Base-by-base conservation (phyloP, 495 filamentous ascomycete species). In the Cryomyces minteri region DNA sequence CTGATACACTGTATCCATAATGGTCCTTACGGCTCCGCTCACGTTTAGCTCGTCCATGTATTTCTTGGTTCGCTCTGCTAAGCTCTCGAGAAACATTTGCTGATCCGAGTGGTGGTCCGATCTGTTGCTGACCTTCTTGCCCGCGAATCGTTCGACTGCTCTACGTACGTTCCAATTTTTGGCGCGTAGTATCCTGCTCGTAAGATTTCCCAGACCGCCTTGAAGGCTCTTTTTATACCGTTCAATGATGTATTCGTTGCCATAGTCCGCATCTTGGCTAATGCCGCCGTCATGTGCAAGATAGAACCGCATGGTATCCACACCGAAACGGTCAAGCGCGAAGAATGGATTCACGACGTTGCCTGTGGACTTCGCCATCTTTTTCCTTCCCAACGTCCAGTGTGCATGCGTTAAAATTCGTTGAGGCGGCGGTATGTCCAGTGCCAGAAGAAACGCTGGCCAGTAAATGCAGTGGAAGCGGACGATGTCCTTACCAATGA, bases 391-490 rank as follows among this genome's bases (percentile, higher is more conserved):
- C 59, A 98, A 76, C 2, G 88, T 90, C 90, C 90, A 98, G 58
- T 98, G 92, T 1, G 79, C 86, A 55, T 96, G 90, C 14, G 84
- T 82, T 0, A 96, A 69, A 18, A 96, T 71, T 44, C 77, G 75
- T 51, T 78, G 80, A 5, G 90, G 88, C n/a, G 82, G 60, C 1
- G 87, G 80, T 3, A 98, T 65, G 48, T 80, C 79, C 29, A 96
- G 67, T 4, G 88, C 88, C 66, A 98, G 76, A 31, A 98, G 79
- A 55, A 98, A 80, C 2, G 90, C 90, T 0, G 90, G 90, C 90
- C 90, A 98, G 68, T 96, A 98, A 29, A 98, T 80, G 62, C 82
- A 84, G 61, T 98, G 92, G 61, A 98, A 98, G 28, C 90, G 77
- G 44, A 90, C 63, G 47, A 96, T 96, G 61, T 98, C 90, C 63